These are phyloP conservation scores for Penicillium sp. DNA, from an alignment of 2,329 filamentous ascomycete genomes.

Conservation along the genomic window DNA sequence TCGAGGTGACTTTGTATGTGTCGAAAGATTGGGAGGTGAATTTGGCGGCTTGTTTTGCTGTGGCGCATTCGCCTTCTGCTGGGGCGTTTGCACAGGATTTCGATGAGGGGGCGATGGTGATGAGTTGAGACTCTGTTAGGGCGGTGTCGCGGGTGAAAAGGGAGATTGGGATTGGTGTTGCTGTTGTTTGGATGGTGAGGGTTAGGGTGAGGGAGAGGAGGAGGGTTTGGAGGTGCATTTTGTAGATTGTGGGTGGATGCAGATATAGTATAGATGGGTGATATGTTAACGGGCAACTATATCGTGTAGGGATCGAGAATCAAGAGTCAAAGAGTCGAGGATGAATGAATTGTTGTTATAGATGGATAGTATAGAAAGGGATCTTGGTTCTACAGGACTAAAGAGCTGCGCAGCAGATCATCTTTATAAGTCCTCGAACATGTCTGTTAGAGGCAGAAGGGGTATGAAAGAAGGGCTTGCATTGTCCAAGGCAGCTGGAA, in stretches of 20 bases:
- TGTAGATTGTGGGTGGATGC: background rate
- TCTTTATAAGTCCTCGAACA: constrained; percentile 5
- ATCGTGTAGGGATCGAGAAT: background rate
- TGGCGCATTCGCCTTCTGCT: constrained; percentile 60
- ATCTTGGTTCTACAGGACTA: background rate
- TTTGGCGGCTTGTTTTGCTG: constrained; percentile 59
- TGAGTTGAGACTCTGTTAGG: constrained; percentile 30
- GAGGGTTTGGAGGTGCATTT: constrained; percentile 4
- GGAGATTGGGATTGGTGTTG: constrained; percentile 8
- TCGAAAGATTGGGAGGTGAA: constrained; percentile 57
- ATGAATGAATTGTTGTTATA: background rate
- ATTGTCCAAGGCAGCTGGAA: constrained; percentile 1
- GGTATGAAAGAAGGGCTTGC: background rate
- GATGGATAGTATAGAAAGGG: background rate
- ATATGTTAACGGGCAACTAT: background rate
- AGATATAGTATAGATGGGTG: background rate
- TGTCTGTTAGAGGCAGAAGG: background rate
- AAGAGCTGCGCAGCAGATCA: background rate
- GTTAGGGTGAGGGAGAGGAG: constrained; percentile 15
- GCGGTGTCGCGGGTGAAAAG: constrained; percentile 1
- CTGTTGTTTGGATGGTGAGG: constrained; percentile 10
- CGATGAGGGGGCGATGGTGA: constrained; percentile 57
- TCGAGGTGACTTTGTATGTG: constrained; percentile 54
- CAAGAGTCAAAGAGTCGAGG: background rate
- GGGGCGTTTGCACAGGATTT: constrained; percentile 50